Percentiles rank a stretch among this genome's conserved stretches.
phyloP scores from a whole-genome alignment of 129 eudicot species.

The Tagetes erecta region DNA sequence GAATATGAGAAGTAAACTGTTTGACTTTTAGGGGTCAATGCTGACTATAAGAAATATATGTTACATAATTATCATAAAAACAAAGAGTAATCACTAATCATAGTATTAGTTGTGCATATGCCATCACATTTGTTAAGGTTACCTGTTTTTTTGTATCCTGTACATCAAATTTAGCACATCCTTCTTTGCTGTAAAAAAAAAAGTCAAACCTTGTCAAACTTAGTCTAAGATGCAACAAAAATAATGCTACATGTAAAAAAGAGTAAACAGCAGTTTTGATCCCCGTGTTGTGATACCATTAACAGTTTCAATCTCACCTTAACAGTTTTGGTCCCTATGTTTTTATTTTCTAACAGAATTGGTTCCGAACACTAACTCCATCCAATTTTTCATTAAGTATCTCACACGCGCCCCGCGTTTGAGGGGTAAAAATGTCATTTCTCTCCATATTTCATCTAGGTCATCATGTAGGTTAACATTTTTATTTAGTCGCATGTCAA shows the following conservation, averaged over 20 bases:
- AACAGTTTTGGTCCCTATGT: too few relatives aligned
- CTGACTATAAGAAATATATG: background rate
- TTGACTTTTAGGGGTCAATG: background rate
- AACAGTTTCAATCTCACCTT: too few relatives aligned
- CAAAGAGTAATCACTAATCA: background rate
- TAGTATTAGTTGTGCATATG: background rate
- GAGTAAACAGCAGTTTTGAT: too few relatives aligned
- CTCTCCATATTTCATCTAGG: too few relatives aligned
- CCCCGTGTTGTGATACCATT: too few relatives aligned
- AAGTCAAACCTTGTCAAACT: background rate
- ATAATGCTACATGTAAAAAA: background rate
- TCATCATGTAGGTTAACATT: too few relatives aligned
- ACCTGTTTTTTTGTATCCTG: slow-evolving; percentile 23
- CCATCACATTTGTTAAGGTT: background rate
- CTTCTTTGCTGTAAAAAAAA: slow-evolving; percentile 25
- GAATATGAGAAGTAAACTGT: background rate
- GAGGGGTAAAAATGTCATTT: too few relatives aligned
- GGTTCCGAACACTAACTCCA: too few relatives aligned
- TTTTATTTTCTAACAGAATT: too few relatives aligned
- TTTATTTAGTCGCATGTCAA: too few relatives aligned
- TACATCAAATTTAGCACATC: slow-evolving; percentile 23
- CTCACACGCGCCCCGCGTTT: too few relatives aligned
- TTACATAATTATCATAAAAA: slow-evolving; percentile 5
- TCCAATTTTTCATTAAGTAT: too few relatives aligned
- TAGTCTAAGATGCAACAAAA: background rate